phyloP scores from a whole-genome alignment of 1,284 basidiomycete genomes.

The Apiotrichum sp. region DNA sequence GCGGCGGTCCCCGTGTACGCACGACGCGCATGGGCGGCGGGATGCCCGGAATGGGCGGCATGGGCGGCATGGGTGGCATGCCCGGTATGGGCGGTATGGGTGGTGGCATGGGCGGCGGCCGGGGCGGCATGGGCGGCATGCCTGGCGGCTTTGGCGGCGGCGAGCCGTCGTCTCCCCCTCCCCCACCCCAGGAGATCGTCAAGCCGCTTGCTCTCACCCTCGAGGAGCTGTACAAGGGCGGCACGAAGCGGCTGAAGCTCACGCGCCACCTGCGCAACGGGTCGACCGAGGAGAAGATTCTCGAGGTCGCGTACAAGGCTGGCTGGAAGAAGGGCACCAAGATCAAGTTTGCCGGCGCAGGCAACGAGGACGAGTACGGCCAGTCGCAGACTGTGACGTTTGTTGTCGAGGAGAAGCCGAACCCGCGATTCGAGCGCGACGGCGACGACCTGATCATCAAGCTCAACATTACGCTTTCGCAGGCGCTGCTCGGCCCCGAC shows the following conservation, averaged over 20 bases:
- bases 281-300: slow-evolving; percentile 77
- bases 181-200: slow-evolving; percentile 59
- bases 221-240: slow-evolving; percentile 84
- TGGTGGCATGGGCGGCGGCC: slow-evolving; percentile 13
- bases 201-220: slow-evolving; percentile 81
- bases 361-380: slow-evolving; percentile 70
- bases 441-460: slow-evolving; percentile 69
- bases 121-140: slow-evolving; percentile 13
- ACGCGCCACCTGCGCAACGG: slow-evolving; percentile 68
- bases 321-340: slow-evolving; percentile 70
- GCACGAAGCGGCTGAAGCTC: slow-evolving; percentile 84
- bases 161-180: slow-evolving; percentile 41
- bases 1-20: slow-evolving; percentile 24
- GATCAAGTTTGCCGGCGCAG: slow-evolving; percentile 77
- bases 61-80: slow-evolving; percentile 13
- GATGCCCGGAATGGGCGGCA: slow-evolving; percentile 27
- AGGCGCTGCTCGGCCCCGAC: slow-evolving; percentile 62
- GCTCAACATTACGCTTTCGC: slow-evolving; percentile 67
- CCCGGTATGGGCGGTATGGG: slow-evolving; percentile 30
- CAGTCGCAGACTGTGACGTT: slow-evolving; percentile 75
- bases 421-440: slow-evolving; percentile 64
- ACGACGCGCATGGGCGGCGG: slow-evolving; percentile 27
- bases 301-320: slow-evolving; percentile 80
- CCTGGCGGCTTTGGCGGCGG: slow-evolving; percentile 45
- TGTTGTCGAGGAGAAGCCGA: slow-evolving; percentile 84